A percentile compares a stretch with the other conserved stretches of the same genome.
phyloP scores from a whole-genome alignment of 2,329 filamentous ascomycete species.

The Aureobasidium zeae region DNA sequence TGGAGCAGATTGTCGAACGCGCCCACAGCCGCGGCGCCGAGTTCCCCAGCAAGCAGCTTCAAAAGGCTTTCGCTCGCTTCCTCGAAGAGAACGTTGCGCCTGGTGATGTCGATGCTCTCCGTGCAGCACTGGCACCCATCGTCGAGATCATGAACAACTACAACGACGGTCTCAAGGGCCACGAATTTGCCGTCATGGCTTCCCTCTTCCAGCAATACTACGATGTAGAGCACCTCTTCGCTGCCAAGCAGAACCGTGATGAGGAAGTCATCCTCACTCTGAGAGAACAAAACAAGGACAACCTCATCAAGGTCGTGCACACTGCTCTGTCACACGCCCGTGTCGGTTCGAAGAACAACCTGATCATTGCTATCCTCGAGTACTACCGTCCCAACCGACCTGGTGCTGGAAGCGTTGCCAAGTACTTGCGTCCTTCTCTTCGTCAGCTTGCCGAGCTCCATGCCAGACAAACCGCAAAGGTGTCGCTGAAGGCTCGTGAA shows the following conservation, averaged over 20 bases:
- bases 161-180: constrained; percentile 76
- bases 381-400: constrained; percentile 94
- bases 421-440: constrained; percentile 73
- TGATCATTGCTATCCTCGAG: constrained; percentile 83
- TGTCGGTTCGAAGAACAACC: constrained; percentile 85
- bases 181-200: constrained; percentile 77
- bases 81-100: constrained; percentile 72
- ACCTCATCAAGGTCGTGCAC: constrained; percentile 73
- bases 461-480: constrained; percentile 79
- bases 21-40: constrained; percentile 68
- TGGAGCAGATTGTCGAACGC: constrained; percentile 79
- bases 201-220: constrained; percentile 73
- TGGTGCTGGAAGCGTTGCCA: constrained; percentile 75
- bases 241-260: constrained; percentile 72
- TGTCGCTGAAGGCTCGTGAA: constrained; percentile 92
- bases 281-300: constrained; percentile 92
- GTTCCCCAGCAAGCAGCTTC: constrained; percentile 82
- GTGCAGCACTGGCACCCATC: constrained; percentile 64
- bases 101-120: constrained; percentile 64
- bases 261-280: constrained; percentile 91
- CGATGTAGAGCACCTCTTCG: constrained; percentile 78
- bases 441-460: constrained; percentile 86
- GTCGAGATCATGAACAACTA: constrained; percentile 71
- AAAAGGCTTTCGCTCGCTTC: constrained; percentile 79
- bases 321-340: constrained; percentile 89